Evolutionary conservation across 257 asterid genomes (phyloP), one percentile per base, ranked within the genome.

Genomic region (Solanum corneliomulleri): DNA sequence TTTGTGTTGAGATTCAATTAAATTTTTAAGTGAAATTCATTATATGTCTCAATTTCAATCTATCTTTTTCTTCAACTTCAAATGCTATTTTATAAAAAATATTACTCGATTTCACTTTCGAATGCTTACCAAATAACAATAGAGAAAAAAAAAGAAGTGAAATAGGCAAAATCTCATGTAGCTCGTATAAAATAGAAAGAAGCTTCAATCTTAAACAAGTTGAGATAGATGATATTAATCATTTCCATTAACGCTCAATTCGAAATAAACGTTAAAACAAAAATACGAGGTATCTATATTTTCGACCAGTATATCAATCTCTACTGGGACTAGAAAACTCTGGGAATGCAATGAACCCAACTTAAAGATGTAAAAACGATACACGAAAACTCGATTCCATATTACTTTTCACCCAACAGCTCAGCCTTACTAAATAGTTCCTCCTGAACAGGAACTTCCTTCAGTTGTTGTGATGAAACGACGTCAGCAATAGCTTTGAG

Each of bases 401-500:
- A 18, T 78, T 33, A 80, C 71, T 25, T 35, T 62, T 90, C 95
- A 37, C 96, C 97, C 60, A 27, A 89, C 88, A 95, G 91, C 87
- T 94, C 98, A 86, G 88, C 91, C 89, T 93, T 95, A 25, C 87
- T 91, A 84, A 90, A 95, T 10, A 95, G 96, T 88, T 92, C 95
- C 70, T 88, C 91, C 83, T 95, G 98, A 87, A 95, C 92, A 9
- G 98, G 97, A 87, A 94, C 93, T 18, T 93, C 95, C 71, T 90
- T 92, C 37, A 91, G 90, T 92, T 94, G 93, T 86, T 95, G 98
- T 14, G 98, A 92, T n/a, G 90, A 90, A 84, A 93, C 66, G 45
- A 94, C 96, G 9, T 88, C 94, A 5, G 92, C 93, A 62, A 95
- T 95, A 8, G 95, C 95, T 89, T 29, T 94, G 88, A 88, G 92